Percentiles rank a stretch among this genome's conserved stretches.
These are phyloP conservation scores for Heracleum sosnowskyi DNA, from an alignment of 129 eudicot genomes.

Conservation along the genomic window DNA sequence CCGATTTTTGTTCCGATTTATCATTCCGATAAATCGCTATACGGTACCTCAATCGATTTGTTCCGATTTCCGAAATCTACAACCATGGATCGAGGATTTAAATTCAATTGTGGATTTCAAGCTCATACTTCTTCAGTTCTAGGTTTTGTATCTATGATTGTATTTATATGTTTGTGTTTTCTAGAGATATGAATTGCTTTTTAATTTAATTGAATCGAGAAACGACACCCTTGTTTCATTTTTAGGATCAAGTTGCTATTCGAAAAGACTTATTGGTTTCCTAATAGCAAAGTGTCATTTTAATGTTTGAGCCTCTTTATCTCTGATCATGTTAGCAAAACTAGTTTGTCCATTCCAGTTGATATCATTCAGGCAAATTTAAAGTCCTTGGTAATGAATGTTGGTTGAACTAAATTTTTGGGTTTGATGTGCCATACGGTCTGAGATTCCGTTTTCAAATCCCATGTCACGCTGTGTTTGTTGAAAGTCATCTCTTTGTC, in stretches of 20 bases:
- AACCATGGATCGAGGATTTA: constrained; percentile 94
- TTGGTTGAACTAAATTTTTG: background rate
- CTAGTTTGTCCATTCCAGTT: background rate
- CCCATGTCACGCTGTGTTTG: background rate
- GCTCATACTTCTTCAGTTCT: constrained; percentile 88
- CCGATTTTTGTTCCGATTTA: no score
- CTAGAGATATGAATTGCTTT: no score
- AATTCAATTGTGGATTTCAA: constrained; percentile 70
- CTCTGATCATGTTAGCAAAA: background rate
- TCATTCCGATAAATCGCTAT: no score
- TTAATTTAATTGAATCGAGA: background rate
- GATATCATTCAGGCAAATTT: background rate
- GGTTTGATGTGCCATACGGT: background rate
- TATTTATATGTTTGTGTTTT: background rate
- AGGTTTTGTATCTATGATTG: constrained; percentile 36
- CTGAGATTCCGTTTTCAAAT: background rate
- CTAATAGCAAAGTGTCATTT: background rate
- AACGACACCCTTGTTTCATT: background rate
- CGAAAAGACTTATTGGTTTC: background rate
- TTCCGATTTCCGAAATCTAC: no score
- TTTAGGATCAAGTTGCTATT: background rate
- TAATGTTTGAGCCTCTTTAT: background rate
- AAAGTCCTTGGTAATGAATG: background rate
- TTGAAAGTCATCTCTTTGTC: background rate
- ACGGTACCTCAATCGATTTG: no score